phyloP scores from a whole-genome alignment of 2,329 filamentous ascomycete species.

The Aureobasidium namibiae region DNA sequence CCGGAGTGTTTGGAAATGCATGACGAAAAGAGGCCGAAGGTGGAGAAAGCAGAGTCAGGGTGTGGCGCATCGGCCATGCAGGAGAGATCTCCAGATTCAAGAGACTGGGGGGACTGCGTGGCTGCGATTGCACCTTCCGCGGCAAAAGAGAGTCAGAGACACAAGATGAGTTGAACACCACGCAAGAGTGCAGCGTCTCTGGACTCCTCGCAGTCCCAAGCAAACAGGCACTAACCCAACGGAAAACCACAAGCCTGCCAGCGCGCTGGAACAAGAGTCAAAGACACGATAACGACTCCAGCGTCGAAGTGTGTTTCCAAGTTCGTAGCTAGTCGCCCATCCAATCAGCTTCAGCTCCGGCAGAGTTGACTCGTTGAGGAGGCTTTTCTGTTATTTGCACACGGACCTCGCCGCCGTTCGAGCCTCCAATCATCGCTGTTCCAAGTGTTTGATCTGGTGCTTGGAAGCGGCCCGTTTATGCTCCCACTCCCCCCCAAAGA shows the following conservation, averaged over 20 bases:
- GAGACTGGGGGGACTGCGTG: not conserved
- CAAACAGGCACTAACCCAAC: constrained; percentile 5
- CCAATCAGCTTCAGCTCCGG: not conserved
- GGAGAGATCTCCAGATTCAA: constrained; percentile 7
- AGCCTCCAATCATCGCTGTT: constrained; percentile 8
- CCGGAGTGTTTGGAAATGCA: constrained; percentile 1
- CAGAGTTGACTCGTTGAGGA: not conserved
- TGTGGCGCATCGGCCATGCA: constrained; percentile 8
- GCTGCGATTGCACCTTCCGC: not conserved
- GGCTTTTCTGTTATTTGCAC: constrained; percentile 1
- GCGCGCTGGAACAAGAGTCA: not conserved
- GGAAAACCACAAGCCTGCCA: not conserved
- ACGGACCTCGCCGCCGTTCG: constrained; percentile 9
- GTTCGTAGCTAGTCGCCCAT: not conserved
- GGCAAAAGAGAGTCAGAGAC: not conserved
- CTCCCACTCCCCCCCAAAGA: not conserved
- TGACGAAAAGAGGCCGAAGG: constrained; percentile 1
- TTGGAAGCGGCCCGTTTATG: constrained; percentile 7
- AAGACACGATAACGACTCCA: constrained; percentile 4
- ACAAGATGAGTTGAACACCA: not conserved
- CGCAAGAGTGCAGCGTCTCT: not conserved
- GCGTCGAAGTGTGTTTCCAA: not conserved
- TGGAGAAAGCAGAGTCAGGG: not conserved
- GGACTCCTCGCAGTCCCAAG: not conserved
- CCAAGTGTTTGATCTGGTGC: constrained; percentile 2